Evolutionary conservation across 257 asterid genomes (phyloP).

Genomic region (Asclepias syriaca): DNA sequence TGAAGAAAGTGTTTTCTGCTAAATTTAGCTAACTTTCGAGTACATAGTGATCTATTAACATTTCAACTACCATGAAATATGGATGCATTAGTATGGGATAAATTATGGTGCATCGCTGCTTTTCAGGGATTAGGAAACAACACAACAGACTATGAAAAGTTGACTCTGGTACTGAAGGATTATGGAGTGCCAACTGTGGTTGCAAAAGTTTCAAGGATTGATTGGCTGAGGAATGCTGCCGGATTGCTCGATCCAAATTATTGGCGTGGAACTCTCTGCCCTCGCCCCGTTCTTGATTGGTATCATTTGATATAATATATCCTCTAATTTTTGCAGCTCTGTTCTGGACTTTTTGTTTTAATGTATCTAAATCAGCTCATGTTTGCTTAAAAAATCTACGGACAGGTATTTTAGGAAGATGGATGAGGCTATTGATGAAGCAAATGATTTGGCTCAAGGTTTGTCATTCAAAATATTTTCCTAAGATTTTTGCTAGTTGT

Average conservation of each 20-base stretch:
- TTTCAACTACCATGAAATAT: neutral
- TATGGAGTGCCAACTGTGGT: constrained; percentile 68
- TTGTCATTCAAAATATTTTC: constrained; percentile 2
- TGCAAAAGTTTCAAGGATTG: constrained; percentile 78
- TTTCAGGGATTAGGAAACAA: constrained; percentile 89
- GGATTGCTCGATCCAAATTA: constrained; percentile 80
- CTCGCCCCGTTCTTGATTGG: constrained; percentile 97
- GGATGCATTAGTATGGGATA: neutral
- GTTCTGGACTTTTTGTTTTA: neutral
- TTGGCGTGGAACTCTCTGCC: constrained; percentile 83
- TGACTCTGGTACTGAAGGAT: constrained; percentile 54
- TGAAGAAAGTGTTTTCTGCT: neutral
- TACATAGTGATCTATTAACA: neutral
- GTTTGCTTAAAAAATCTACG: neutral
- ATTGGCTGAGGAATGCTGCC: constrained; percentile 95
- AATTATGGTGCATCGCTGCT: neutral
- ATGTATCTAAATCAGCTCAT: neutral
- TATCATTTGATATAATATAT: constrained; percentile 7
- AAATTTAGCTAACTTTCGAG: neutral
- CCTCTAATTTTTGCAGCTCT: neutral
- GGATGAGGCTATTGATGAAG: constrained; percentile 68
- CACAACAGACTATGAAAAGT: constrained; percentile 61
- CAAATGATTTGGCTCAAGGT: constrained; percentile 76
- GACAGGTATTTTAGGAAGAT: constrained; percentile 75
- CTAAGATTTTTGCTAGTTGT: neutral